Conservation (phyloP, 768 basidiomycete species). For the Suillus decipiens region DNA sequence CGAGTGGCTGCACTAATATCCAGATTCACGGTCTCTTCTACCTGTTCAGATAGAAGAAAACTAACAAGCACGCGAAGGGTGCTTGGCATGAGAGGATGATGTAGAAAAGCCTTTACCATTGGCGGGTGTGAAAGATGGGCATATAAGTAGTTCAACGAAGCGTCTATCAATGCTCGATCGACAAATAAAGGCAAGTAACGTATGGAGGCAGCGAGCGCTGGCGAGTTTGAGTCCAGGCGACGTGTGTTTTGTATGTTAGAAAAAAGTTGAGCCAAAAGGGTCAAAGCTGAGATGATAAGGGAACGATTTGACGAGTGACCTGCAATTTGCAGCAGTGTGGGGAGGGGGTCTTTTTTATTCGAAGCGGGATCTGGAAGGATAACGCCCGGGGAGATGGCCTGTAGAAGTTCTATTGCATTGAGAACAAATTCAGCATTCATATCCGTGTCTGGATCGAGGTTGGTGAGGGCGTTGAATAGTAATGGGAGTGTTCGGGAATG, state of each 20-base stretch:
- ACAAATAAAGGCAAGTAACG: conserved; percentile 72
- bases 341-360: conserved; percentile 52
- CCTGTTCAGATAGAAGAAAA: conserved; percentile 69
- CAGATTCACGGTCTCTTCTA: conserved; percentile 63
- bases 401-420: conserved; percentile 70
- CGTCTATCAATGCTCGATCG: conserved; percentile 70
- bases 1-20: conserved; percentile 63
- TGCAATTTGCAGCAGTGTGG: conserved; percentile 55
- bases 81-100: conserved; percentile 68
- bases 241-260: conserved; percentile 58
- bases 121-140: conserved; percentile 71
- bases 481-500: conserved; percentile 66
- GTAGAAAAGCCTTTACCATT: conserved; percentile 77
- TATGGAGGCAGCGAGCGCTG: conserved; percentile 62
- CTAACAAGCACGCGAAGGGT: conserved; percentile 69
- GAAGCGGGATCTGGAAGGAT: conserved; percentile 37
- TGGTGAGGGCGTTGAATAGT: conserved; percentile 63
- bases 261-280: conserved; percentile 60
- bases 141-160: conserved; percentile 74
- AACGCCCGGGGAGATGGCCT: conserved; percentile 54
- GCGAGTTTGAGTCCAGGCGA: conserved; percentile 56
- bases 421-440: conserved; percentile 72
- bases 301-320: conserved; percentile 69
- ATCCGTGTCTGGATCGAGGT: conserved; percentile 61
- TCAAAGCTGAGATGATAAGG: conserved; percentile 67